These are phyloP conservation scores for Daldinia childiae DNA, from an alignment of 495 filamentous ascomycete genomes.

Conservation along the genomic window DNA sequence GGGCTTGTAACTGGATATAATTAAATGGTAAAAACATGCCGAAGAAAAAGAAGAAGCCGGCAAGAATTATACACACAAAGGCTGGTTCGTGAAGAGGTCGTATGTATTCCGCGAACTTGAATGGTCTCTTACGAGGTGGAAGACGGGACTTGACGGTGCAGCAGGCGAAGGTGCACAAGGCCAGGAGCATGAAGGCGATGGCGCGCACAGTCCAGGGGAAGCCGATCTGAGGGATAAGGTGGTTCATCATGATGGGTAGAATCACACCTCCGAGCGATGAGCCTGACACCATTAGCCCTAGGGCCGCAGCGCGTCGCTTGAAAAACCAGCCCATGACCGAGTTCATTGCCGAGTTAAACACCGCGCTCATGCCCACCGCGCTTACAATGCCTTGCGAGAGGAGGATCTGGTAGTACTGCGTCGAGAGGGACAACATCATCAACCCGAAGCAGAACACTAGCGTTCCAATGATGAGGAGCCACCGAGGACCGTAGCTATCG, in stretches of 20 bases:
- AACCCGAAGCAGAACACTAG: constrained; percentile 73
- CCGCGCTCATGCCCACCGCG: constrained; percentile 64
- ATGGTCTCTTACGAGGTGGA: constrained; percentile 63
- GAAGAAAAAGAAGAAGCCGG: constrained; percentile 71
- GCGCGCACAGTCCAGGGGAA: constrained; percentile 80
- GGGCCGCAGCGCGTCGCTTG: constrained; percentile 69
- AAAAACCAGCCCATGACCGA: constrained; percentile 74
- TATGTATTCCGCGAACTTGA: constrained; percentile 65
- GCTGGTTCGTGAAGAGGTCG: constrained; percentile 67
- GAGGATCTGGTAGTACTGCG: constrained; percentile 72
- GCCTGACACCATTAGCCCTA: constrained; percentile 74
- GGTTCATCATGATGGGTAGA: constrained; percentile 74
- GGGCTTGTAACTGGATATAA: constrained; percentile 70
- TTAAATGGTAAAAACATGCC: constrained; percentile 80
- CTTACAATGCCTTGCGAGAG: constrained; percentile 66
- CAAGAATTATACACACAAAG: constrained; percentile 62
- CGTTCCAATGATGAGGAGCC: constrained; percentile 66
- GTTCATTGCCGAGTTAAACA: constrained; percentile 72
- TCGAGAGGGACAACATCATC: constrained; percentile 75
- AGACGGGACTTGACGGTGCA: constrained; percentile 72
- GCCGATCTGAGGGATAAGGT: constrained; percentile 69
- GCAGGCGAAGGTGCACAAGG: constrained; percentile 68
- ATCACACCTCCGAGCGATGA: constrained; percentile 74
- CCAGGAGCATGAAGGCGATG: constrained; percentile 73
- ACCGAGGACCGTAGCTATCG: constrained; percentile 74